Conservation (phyloP, 2,329 filamentous ascomycete species). For the Microdochium trichocladiopsis region DNA sequence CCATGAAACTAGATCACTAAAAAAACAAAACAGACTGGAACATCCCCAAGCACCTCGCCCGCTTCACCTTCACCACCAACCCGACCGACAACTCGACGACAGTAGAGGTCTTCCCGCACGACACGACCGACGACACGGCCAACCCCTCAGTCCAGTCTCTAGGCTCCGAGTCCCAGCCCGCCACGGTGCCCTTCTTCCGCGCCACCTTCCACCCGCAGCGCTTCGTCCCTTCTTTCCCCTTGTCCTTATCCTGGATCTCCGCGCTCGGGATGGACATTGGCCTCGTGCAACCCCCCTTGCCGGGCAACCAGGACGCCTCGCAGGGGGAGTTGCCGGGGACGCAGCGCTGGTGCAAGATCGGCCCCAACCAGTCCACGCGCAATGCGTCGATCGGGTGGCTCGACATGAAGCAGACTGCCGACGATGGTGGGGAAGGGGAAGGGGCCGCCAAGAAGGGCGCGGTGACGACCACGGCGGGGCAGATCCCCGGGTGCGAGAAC, state of each 20-base stretch:
- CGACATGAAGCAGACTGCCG: slow-evolving; percentile 32
- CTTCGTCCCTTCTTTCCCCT: slow-evolving; percentile 35
- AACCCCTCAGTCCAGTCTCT: neutral
- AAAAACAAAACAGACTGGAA: slow-evolving; percentile 38
- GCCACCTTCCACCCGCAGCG: slow-evolving; percentile 33
- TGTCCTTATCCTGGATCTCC: slow-evolving; percentile 27
- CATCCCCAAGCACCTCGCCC: slow-evolving; percentile 46
- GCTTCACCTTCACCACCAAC: slow-evolving; percentile 35
- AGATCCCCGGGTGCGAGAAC: slow-evolving; percentile 21
- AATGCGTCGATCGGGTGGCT: slow-evolving; percentile 35
- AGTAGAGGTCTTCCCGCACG: slow-evolving; percentile 38
- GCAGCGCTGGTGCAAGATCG: slow-evolving; percentile 33
- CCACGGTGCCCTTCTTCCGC: slow-evolving; percentile 34
- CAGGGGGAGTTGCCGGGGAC: slow-evolving; percentile 36
- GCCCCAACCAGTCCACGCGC: slow-evolving; percentile 19
- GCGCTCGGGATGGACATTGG: slow-evolving; percentile 10
- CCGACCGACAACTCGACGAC: slow-evolving; percentile 23
- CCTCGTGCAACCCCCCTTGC: slow-evolving; percentile 42
- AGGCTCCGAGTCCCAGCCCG: slow-evolving; percentile 20
- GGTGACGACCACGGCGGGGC: slow-evolving; percentile 5
- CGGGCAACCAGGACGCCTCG: slow-evolving; percentile 20
- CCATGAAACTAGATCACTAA: neutral
- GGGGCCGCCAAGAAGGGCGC: neutral
- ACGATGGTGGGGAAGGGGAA: slow-evolving; percentile 6
- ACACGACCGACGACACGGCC: slow-evolving; percentile 18